Base-by-base conservation (phyloP, 208 protist genomes). In the Trypanosomatidae sp. region DNA sequence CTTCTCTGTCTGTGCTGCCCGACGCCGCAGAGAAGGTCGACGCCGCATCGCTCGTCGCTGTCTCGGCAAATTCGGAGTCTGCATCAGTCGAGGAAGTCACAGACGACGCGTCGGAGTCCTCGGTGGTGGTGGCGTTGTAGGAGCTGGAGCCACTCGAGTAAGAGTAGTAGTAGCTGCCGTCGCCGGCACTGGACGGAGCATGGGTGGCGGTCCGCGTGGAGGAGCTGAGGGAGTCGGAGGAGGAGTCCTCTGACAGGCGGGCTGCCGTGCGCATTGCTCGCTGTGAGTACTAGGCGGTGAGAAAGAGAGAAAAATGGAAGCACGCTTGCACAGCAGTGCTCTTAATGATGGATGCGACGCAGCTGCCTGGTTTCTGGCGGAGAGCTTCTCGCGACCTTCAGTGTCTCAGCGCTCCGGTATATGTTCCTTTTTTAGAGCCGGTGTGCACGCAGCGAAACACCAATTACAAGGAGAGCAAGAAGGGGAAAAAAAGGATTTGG, bases 61-160 rank as follows among this genome's bases (percentile, higher is more conserved):
- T 41, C 13, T 25, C 25, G 10, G 28, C 62, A 28, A 44, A 10
- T 13, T 4, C 19, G 12, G n/a, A 19, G 25, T 25, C 0, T 7
- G 43, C 39, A 10, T n/a, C 6, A 17, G 1, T 4, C 15, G 62
- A 66, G 22, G 55, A 13, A 13, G 62, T 52, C 19, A 44, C n/a
- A n/a, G n/a, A n/a, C n/a, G n/a, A n/a, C n/a, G n/a, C n/a, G n/a
- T n/a, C n/a, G n/a, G n/a, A n/a, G n/a, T n/a, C 17, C 41, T 33
- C 62, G 10, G 62, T 30, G 36, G 73, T 30, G 46, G 66, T 12
- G 43, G 46, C 1, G 62, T 28, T 10, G 19, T 67, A 73, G 43
- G 62, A 69, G 5, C 47, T 52, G 41, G 43, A 73, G 46, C 62
- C 62, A 3, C 28, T 39, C 8, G 67, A 73, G 62, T 73, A 69